These are phyloP conservation scores for Lasiosphaeria hispida DNA, from an alignment of 495 filamentous ascomycete genomes.

Conservation along the genomic window DNA sequence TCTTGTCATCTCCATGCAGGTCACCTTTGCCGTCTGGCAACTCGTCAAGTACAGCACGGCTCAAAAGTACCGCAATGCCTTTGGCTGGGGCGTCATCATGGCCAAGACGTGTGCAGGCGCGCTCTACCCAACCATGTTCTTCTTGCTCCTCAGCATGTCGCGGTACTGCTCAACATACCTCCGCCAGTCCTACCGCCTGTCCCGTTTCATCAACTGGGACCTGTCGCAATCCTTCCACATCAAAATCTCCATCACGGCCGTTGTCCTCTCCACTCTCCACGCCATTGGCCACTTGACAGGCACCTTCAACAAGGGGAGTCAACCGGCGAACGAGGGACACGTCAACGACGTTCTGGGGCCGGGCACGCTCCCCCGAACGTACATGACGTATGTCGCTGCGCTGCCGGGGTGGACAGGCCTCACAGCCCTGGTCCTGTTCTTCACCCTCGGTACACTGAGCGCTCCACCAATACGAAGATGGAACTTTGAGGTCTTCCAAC, in stretches of 20 bases:
- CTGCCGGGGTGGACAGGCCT: slow-evolving; percentile 36
- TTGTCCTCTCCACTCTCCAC: slow-evolving; percentile 37
- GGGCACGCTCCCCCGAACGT: slow-evolving; percentile 19
- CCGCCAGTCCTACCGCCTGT: slow-evolving; percentile 30
- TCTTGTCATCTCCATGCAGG: slow-evolving; percentile 31
- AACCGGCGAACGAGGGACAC: slow-evolving; percentile 19
- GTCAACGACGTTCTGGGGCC: slow-evolving; percentile 26
- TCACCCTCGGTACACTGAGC: slow-evolving; percentile 28
- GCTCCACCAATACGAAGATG: slow-evolving; percentile 31
- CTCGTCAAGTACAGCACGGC: slow-evolving; percentile 33
- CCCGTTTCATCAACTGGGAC: slow-evolving; percentile 42
- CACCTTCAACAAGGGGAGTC: slow-evolving; percentile 33
- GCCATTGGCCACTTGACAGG: slow-evolving; percentile 38
- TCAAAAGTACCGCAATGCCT: slow-evolving; percentile 21
- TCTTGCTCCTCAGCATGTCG: slow-evolving; percentile 39
- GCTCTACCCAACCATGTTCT: slow-evolving; percentile 42
- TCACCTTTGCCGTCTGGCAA: slow-evolving; percentile 40
- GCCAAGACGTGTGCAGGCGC: slow-evolving; percentile 39
- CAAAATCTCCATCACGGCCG: slow-evolving; percentile 30
- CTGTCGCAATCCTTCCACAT: slow-evolving; percentile 39
- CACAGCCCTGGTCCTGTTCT: slow-evolving; percentile 33
- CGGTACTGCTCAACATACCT: slow-evolving; percentile 35
- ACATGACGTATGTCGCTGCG: slow-evolving; percentile 23
- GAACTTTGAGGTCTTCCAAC: slow-evolving; percentile 40
- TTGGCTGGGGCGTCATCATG: slow-evolving; percentile 39